These are phyloP conservation scores for Pythium rishiriense DNA, from an alignment of 352 stramenopile species.

Conservation along the genomic window DNA sequence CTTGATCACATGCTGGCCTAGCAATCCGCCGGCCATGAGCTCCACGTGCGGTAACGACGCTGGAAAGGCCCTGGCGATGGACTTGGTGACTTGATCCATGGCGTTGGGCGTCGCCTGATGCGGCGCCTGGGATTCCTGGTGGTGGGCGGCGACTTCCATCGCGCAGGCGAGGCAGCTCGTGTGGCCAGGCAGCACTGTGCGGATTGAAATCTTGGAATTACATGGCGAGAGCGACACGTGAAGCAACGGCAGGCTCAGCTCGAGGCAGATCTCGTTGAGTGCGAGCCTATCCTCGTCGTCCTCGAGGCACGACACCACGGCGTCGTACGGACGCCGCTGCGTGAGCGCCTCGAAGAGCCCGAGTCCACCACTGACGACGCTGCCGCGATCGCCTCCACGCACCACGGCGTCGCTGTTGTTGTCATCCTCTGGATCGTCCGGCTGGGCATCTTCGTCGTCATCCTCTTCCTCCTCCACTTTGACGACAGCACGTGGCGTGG, in stretches of 20 bases:
- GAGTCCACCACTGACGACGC: background rate
- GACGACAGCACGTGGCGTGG: background rate
- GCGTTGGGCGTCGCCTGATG: background rate
- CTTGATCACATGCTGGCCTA: conserved; percentile 39
- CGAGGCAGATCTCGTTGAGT: conserved; percentile 40
- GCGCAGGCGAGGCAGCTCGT: conserved; percentile 48
- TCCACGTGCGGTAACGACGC: conserved; percentile 41
- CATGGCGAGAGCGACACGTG: conserved; percentile 31
- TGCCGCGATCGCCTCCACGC: background rate
- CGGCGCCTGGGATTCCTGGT: background rate
- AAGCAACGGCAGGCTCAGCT: conserved; percentile 48
- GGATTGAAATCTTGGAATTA: conserved; percentile 29
- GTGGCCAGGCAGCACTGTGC: conserved; percentile 36
- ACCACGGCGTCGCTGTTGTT: background rate
- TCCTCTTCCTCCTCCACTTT: background rate
- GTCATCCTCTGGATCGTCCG: background rate
- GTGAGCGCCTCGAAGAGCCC: conserved; percentile 44
- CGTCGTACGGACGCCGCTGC: conserved; percentile 42
- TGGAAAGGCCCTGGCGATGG: conserved; percentile 38
- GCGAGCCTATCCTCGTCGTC: conserved; percentile 27
- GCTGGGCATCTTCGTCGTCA: background rate
- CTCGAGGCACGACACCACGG: conserved; percentile 35
- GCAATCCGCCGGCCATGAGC: conserved; percentile 32
- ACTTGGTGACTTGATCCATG: conserved; percentile 35
- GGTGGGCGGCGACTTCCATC: background rate